Base-by-base conservation (phyloP, 345 rosid genomes). In the Citrus cavaleriei region DNA sequence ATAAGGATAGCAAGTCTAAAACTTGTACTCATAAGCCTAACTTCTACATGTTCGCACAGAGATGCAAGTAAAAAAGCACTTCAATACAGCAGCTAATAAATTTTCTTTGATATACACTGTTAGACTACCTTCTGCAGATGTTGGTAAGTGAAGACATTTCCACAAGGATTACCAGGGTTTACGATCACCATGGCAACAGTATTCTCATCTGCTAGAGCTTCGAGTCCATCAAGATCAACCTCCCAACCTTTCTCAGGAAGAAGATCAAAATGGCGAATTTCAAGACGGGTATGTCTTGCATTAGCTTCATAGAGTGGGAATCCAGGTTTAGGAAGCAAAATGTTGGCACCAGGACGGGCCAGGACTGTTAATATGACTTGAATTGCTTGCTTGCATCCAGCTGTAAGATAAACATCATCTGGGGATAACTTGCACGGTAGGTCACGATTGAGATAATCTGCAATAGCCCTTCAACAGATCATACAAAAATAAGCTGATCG, bases 141-240 rank as follows among this genome's bases (percentile, higher is more conserved):
- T 59, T 87, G 78, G 38, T 83, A 70, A 74, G 88, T 79, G 81
- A 79, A 93, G 77, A 93, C 89, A 75, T 76, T 90, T 67, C 92
- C 97, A 77, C 91, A 86, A 12, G 97, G 90, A 79, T 89, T 91
- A 10, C 92, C 88, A 3, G 93, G 93, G 80, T 90, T 92, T 3
- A 88, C 82, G 68, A 92, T 74, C 19, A 90, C 92, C 83, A 92
- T 80, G 12, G 91, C 95, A 3, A 79, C 87, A 4, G 94, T 92
- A 70, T 88, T 90, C 38, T 88, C 87, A 4, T 92, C 95, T 9
- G 92, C 88, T 71, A 86, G 88, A 55, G 89, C 78, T 84, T 89
- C 89, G 19, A 92, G 78, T 37, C 82, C 85, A 65, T 83, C 81
- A 22, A 90, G 87, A 85, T 92, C 92, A 78, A 91, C 90, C 74